phyloP scores from a whole-genome alignment of 179 eudicot genomes.

The Corrigiola litoralis region DNA sequence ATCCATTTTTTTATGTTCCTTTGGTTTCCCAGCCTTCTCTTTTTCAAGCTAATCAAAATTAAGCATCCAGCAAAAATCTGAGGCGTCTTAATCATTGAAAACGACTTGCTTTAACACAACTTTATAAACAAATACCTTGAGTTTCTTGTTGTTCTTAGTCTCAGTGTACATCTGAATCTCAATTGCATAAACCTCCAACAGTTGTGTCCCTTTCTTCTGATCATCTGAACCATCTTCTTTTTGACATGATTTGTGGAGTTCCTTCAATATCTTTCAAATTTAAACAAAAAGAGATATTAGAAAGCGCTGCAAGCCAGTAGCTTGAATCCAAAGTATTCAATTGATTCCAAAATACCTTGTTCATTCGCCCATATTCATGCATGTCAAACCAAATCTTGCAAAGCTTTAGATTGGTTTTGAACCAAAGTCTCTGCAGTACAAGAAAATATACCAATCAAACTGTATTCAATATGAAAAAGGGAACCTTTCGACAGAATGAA shows the following conservation, averaged over 20 bases:
- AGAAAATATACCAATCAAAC: slow-evolving; percentile 4
- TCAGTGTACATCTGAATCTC: slow-evolving; percentile 99
- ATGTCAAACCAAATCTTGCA: slow-evolving; percentile 99
- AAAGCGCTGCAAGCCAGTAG: neutral
- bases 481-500: neutral
- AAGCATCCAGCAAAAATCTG: too few species aligned
- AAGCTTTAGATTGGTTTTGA: slow-evolving; percentile 95
- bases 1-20: too few species aligned
- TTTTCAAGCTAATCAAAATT: too few species aligned
- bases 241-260: slow-evolving; percentile 95
- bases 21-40: too few species aligned
- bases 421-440: slow-evolving; percentile 82
- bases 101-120: too few species aligned
- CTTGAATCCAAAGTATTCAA: neutral
- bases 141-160: slow-evolving; percentile 98
- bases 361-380: slow-evolving; percentile 97
- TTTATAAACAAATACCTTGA: slow-evolving; percentile 59
- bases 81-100: too few species aligned
- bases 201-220: slow-evolving; percentile 96
- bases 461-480: too few species aligned
- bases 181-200: slow-evolving; percentile 94
- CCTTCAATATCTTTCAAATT: slow-evolving; percentile 76
- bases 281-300: neutral
- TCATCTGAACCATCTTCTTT: slow-evolving; percentile 96
- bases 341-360: slow-evolving; percentile 72